Conservation (phyloP, 306 rosid genomes). For the Sphenostylis stenocarpa region DNA sequence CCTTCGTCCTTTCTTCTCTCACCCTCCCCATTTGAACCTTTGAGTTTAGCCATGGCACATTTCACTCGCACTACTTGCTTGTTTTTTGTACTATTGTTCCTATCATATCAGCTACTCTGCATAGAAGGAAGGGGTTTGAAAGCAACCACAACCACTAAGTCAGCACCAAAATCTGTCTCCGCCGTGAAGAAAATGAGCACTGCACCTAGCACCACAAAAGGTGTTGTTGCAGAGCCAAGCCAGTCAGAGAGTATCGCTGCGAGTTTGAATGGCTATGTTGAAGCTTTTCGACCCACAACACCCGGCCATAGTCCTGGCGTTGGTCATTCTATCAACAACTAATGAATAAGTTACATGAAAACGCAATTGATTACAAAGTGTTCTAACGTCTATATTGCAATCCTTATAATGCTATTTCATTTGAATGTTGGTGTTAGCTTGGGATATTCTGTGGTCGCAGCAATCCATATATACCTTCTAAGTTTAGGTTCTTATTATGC, state of each 20-base stretch:
- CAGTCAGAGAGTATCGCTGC: background rate
- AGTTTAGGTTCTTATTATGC: background rate
- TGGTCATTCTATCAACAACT: slow-evolving; percentile 67
- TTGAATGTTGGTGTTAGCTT: slow-evolving; percentile 15
- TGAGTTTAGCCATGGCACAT: slow-evolving; percentile 47
- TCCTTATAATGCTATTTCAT: slow-evolving; percentile 16
- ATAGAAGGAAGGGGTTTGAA: slow-evolving; percentile 60
- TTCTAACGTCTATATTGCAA: background rate
- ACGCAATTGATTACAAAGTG: background rate
- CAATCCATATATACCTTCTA: background rate
- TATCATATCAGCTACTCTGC: slow-evolving; percentile 42
- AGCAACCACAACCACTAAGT: background rate
- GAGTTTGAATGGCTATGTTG: slow-evolving; percentile 39
- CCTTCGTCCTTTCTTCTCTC: background rate
- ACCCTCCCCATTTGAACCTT: background rate
- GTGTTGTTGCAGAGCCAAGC: slow-evolving; percentile 29
- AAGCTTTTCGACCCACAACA: slow-evolving; percentile 70
- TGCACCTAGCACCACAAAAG: background rate
- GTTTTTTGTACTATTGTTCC: slow-evolving; percentile 43
- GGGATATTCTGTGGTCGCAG: background rate
- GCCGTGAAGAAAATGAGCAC: background rate
- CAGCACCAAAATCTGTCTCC: slow-evolving; percentile 2
- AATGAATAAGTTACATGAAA: slow-evolving; percentile 5
- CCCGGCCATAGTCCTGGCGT: slow-evolving; percentile 89
- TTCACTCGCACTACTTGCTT: slow-evolving; percentile 45